Conservation (phyloP, 192 early-diverging fungal species). For the Coemansia sp. region DNA sequence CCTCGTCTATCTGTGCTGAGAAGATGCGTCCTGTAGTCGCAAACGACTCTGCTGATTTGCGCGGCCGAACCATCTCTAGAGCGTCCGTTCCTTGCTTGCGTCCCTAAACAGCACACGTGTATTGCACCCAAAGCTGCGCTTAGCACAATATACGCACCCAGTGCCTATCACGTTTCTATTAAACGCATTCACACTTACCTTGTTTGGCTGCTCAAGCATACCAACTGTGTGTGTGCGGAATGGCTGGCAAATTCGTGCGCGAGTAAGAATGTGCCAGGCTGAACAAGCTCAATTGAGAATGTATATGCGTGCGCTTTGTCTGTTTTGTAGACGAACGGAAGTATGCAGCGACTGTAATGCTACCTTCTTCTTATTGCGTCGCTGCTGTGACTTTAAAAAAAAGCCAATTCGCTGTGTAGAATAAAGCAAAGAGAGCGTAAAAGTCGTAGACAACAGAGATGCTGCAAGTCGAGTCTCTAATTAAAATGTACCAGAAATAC, state of each 20-base stretch:
- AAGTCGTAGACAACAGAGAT: not conserved
- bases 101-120: conserved; percentile 21
- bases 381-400: not conserved
- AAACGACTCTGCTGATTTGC: conserved; percentile 48
- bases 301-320: not conserved
- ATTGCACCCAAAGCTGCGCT: not conserved
- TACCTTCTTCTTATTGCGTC: not conserved
- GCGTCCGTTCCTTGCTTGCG: conserved; percentile 32
- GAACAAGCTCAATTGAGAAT: not conserved
- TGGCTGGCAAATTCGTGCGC: not conserved
- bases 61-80: conserved; percentile 46
- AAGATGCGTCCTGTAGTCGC: conserved; percentile 32
- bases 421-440: not conserved
- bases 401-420: not conserved
- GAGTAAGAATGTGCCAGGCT: not conserved
- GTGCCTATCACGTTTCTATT: not conserved
- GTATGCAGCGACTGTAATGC: not conserved
- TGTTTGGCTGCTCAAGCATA: conserved; percentile 47
- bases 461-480: not conserved
- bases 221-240: not conserved
- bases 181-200: conserved; percentile 14
- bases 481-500: conserved; percentile 1
- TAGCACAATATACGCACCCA: not conserved
- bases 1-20: conserved; percentile 47
- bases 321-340: not conserved